phyloP scores from a whole-genome alignment of 108 stramenopile species.

The Hondaea fermentalgiana region DNA sequence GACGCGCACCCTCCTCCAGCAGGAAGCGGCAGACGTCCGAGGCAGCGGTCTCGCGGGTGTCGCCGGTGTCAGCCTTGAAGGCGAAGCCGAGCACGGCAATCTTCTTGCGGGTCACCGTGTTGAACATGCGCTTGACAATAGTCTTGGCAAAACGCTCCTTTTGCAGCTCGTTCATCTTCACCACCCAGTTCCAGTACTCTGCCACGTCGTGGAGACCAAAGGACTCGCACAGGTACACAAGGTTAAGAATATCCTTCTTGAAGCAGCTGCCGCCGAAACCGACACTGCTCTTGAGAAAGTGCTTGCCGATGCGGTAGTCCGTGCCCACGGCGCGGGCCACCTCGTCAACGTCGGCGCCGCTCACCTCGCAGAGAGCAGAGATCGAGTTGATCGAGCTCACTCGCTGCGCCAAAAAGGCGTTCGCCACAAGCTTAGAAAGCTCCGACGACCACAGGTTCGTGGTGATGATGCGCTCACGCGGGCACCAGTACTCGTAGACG shows the following conservation, averaged over 20 bases:
- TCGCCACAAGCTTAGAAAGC: constrained; percentile 95
- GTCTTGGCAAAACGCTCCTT: constrained; percentile 93
- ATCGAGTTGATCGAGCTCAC: constrained; percentile 98
- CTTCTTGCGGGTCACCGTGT: constrained; percentile 97
- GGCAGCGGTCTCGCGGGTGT: constrained; percentile 95
- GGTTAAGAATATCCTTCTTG: constrained; percentile 99
- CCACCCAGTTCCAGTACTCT: constrained; percentile 96
- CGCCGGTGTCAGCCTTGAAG: constrained; percentile 99
- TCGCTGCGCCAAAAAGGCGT: constrained; percentile 97
- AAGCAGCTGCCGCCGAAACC: constrained; percentile 97
- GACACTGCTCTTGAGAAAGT: constrained; percentile 90
- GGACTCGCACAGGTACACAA: constrained; percentile 96
- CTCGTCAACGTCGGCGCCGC: constrained; percentile 90
- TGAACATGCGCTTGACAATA: constrained; percentile 93
- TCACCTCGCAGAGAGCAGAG: constrained; percentile 96
- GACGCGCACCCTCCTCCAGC: constrained; percentile 77
- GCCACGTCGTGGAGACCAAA: constrained; percentile 92
- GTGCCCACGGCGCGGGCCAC: constrained; percentile 91
- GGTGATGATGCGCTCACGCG: constrained; percentile 82
- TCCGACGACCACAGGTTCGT: constrained; percentile 98
- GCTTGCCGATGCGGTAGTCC: constrained; percentile 91
- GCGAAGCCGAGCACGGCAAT: constrained; percentile 96
- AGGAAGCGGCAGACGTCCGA: constrained; percentile 91
- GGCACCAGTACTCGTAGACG: constrained; percentile 72
- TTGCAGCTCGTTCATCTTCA: constrained; percentile 98